Conservation (phyloP, 257 asterid species). For the Solanum pimpinellifolium region DNA sequence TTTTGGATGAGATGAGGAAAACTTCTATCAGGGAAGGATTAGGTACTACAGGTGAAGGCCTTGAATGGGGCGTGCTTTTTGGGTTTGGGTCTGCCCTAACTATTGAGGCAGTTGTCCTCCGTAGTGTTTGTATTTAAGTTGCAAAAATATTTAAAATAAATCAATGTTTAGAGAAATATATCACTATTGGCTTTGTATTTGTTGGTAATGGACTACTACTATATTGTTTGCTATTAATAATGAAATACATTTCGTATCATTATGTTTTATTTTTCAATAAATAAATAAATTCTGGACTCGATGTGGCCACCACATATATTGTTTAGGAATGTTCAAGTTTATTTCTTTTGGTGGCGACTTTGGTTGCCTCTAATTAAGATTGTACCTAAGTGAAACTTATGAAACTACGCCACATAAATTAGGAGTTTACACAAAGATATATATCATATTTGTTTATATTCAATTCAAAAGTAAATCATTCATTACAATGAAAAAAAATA, state of each 20-base stretch:
- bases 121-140: neutral
- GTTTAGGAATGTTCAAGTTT: neutral
- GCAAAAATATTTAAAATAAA: too few relatives aligned
- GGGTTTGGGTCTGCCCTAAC: conserved; percentile 5
- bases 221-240: too few relatives aligned
- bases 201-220: too few relatives aligned
- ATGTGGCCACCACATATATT: neutral
- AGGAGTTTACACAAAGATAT: neutral
- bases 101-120: neutral
- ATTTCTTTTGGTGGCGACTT: neutral
- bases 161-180: neutral
- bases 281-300: neutral
- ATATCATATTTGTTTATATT: neutral
- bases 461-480: neutral
- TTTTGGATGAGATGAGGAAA: conserved; percentile 6
- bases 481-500: neutral
- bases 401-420: neutral
- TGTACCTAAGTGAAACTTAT: neutral
- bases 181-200: too few relatives aligned
- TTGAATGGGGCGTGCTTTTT: conserved; percentile 1
- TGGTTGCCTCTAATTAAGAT: neutral
- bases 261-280: too few relatives aligned
- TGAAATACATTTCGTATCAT: too few relatives aligned
- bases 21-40: neutral
- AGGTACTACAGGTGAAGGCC: conserved; percentile 6